A percentile compares a stretch with the other conserved stretches of the same genome.
Evolutionary conservation across 768 basidiomycete species (phyloP).

Genomic region (Rhodotorula taiwanensis): DNA sequence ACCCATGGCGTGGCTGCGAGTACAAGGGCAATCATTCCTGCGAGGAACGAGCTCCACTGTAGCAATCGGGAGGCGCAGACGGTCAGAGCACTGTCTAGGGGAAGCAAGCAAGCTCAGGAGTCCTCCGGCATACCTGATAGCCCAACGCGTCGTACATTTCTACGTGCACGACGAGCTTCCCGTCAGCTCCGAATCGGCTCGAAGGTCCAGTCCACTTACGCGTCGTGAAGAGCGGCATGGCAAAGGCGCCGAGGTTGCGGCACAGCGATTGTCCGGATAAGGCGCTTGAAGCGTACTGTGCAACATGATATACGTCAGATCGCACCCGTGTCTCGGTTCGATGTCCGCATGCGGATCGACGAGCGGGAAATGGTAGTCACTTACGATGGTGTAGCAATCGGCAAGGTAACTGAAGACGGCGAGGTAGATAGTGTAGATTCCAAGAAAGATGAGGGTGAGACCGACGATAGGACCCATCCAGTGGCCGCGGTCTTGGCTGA

Average conservation of each 20-base stretch:
- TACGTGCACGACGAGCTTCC: no score
- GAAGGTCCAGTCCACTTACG: constrained; percentile 36
- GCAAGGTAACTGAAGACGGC: constrained; percentile 25
- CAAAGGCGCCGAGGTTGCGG: constrained; percentile 47
- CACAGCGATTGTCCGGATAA: constrained; percentile 38
- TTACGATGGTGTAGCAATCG: constrained; percentile 41
- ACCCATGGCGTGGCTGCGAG: constrained; percentile 15
- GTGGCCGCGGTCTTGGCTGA: constrained; percentile 40
- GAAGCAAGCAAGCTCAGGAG: constrained; percentile 33
- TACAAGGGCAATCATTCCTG: constrained; percentile 5
- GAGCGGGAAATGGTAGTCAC: not conserved
- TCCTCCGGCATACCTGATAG: constrained; percentile 50
- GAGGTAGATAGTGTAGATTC: constrained; percentile 40
- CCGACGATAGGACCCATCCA: constrained; percentile 47
- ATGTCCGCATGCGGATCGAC: no score
- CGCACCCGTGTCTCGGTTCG: no score
- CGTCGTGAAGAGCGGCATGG: constrained; percentile 61
- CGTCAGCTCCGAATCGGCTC: no score
- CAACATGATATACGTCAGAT: no score
- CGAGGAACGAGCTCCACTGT: constrained; percentile 42
- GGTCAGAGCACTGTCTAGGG: no score
- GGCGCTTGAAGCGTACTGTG: constrained; percentile 44
- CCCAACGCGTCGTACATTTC: constrained; percentile 54
- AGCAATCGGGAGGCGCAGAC: not conserved
- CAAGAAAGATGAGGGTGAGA: no score